phyloP scores from a whole-genome alignment of 2,329 filamentous ascomycete species.

The Fusarium falciforme region DNA sequence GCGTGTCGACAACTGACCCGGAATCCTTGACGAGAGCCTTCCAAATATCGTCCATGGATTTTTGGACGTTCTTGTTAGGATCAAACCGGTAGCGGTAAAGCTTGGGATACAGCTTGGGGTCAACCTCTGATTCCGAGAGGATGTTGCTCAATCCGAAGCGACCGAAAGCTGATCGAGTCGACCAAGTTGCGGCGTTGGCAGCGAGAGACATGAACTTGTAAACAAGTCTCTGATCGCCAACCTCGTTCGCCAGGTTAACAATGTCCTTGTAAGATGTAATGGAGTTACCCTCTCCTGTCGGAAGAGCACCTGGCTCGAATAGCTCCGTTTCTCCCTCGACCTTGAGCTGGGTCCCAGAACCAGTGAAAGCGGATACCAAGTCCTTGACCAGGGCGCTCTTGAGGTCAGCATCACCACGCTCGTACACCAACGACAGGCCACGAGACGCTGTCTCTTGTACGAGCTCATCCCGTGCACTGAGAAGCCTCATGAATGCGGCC shows the following conservation, averaged over 20 bases:
- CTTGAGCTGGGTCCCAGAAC: slow-evolving; percentile 78
- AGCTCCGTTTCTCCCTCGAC: slow-evolving; percentile 92
- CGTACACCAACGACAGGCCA: slow-evolving; percentile 92
- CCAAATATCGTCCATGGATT: slow-evolving; percentile 99
- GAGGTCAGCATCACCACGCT: slow-evolving; percentile 84
- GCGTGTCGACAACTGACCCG: slow-evolving; percentile 76
- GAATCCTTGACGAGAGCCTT: slow-evolving; percentile 93
- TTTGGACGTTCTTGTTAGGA: slow-evolving; percentile 90
- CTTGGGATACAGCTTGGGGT: slow-evolving; percentile 95
- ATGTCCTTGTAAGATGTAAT: slow-evolving; percentile 98
- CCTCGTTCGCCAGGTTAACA: slow-evolving; percentile 92
- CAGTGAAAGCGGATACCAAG: slow-evolving; percentile 89
- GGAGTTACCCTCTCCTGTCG: slow-evolving; percentile 88
- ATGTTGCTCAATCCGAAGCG: slow-evolving; percentile 93
- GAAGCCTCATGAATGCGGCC: slow-evolving; percentile 85
- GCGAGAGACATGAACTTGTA: slow-evolving; percentile 99
- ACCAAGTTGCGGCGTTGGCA: slow-evolving; percentile 96
- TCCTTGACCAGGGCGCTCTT: slow-evolving; percentile 88
- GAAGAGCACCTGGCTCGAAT: slow-evolving; percentile 90
- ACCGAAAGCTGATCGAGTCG: slow-evolving; percentile 94
- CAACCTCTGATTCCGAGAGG: slow-evolving; percentile 86
- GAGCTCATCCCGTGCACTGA: slow-evolving; percentile 90
- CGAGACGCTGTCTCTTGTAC: slow-evolving; percentile 96
- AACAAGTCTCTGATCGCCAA: slow-evolving; percentile 94
- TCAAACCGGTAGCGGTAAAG: slow-evolving; percentile 95